Evolutionary conservation across 805 yeast genomes (phyloP).

Genomic region (Pichia scutulata): DNA sequence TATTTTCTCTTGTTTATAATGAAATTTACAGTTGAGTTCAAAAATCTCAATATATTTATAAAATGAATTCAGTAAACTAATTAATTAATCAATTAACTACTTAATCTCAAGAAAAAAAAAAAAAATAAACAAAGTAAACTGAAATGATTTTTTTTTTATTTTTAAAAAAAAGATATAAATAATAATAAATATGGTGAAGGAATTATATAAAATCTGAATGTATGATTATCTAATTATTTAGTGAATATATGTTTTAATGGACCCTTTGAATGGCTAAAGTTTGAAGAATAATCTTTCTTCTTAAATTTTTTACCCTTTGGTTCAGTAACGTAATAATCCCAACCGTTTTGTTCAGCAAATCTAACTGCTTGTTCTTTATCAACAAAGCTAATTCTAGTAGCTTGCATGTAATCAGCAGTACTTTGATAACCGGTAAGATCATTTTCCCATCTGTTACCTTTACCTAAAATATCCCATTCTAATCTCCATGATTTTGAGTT

Average conservation of each 20-base stretch:
- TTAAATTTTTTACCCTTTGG: conserved; percentile 69
- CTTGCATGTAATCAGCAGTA: conserved; percentile 75
- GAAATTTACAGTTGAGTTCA: background rate
- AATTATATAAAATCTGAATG: background rate
- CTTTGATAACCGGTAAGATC: conserved; percentile 83
- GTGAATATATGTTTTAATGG: conserved; percentile 78
- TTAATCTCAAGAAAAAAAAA: background rate
- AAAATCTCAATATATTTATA: background rate
- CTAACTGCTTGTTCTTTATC: conserved; percentile 61
- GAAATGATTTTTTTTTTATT: background rate
- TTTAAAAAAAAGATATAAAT: background rate
- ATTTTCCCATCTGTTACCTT: conserved; percentile 83
- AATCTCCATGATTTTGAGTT: conserved; percentile 58
- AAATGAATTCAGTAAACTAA: background rate
- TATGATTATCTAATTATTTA: conserved; percentile 34
- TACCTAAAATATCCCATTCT: conserved; percentile 76
- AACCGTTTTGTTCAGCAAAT: conserved; percentile 79
- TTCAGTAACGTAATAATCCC: conserved; percentile 77
- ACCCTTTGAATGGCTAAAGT: conserved; percentile 61
- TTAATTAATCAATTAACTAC: background rate
- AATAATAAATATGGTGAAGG: background rate
- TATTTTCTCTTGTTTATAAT: conserved; percentile 1
- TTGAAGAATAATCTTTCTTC: conserved; percentile 65
- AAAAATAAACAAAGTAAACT: background rate
- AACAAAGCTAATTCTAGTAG: conserved; percentile 66